A percentile compares a stretch with the other conserved stretches of the same genome.
Conservation (phyloP, 1,284 basidiomycete genomes). For the Trichosporon inkin region DNA sequence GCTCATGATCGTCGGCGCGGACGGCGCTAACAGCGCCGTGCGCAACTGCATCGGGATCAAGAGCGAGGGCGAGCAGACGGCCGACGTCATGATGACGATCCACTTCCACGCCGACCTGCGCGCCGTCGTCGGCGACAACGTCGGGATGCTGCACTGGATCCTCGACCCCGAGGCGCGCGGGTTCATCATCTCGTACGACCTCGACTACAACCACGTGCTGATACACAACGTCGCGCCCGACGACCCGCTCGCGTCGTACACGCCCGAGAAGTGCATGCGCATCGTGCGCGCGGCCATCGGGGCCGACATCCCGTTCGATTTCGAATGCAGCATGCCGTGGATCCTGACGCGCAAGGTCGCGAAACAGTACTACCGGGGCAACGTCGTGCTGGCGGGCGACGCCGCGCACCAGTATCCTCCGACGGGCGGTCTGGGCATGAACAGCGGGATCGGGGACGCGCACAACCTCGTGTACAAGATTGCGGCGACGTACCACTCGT, state of each 20-base stretch:
- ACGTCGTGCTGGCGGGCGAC: slow-evolving; percentile 26
- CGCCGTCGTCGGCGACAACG: slow-evolving; percentile 25
- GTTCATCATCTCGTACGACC: slow-evolving; percentile 31
- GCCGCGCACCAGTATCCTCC: slow-evolving; percentile 30
- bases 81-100: slow-evolving; percentile 30
- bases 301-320: slow-evolving; percentile 24
- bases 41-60: slow-evolving; percentile 22
- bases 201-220: slow-evolving; percentile 29
- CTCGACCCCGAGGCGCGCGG: slow-evolving; percentile 29
- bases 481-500: slow-evolving; percentile 18
- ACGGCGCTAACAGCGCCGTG: slow-evolving; percentile 30
- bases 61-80: slow-evolving; percentile 29
- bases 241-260: slow-evolving; percentile 24
- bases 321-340: slow-evolving; percentile 29
- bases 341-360: slow-evolving; percentile 29
- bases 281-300: slow-evolving; percentile 29
- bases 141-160: slow-evolving; percentile 32
- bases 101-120: slow-evolving; percentile 29
- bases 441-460: slow-evolving; percentile 30
- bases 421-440: slow-evolving; percentile 30
- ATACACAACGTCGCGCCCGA: slow-evolving; percentile 28
- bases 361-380: slow-evolving; percentile 23
- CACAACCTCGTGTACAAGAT: slow-evolving; percentile 31
- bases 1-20: slow-evolving; percentile 25
- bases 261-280: slow-evolving; percentile 25